Percentiles rank a stretch among this genome's conserved stretches.
These are phyloP conservation scores for Forsythia suspensa DNA, from an alignment of 257 asterid species.

Conservation along the genomic window DNA sequence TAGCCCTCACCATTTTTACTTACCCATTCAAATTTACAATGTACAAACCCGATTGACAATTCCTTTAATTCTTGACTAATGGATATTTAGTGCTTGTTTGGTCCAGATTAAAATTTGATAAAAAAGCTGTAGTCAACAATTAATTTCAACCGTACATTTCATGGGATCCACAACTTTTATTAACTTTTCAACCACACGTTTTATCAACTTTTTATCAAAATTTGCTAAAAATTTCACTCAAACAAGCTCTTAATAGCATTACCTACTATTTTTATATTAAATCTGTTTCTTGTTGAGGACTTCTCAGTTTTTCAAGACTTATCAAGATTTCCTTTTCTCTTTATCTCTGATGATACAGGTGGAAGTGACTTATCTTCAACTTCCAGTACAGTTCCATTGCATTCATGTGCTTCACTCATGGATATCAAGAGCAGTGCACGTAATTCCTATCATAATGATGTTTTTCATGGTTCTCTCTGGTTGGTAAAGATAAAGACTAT, in stretches of 20 bases:
- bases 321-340: neutral
- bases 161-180: no score
- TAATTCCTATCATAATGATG: neutral
- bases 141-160: no score
- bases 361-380: neutral
- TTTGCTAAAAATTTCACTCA: no score
- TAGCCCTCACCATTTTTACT: neutral
- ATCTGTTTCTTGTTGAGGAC: neutral
- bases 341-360: neutral
- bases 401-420: neutral
- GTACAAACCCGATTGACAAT: neutral
- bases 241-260: neutral
- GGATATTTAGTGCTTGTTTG: neutral
- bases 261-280: neutral
- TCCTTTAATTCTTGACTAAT: neutral
- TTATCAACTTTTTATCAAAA: no score
- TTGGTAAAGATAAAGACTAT: neutral
- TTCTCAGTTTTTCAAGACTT: neutral
- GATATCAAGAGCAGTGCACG: neutral
- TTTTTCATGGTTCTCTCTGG: neutral
- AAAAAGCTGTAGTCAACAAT: no score
- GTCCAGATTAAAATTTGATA: no score
- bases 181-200: no score
- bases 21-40: neutral
- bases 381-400: neutral